phyloP scores from a whole-genome alignment of 1,284 basidiomycete genomes.

The Earliella scabrosa region DNA sequence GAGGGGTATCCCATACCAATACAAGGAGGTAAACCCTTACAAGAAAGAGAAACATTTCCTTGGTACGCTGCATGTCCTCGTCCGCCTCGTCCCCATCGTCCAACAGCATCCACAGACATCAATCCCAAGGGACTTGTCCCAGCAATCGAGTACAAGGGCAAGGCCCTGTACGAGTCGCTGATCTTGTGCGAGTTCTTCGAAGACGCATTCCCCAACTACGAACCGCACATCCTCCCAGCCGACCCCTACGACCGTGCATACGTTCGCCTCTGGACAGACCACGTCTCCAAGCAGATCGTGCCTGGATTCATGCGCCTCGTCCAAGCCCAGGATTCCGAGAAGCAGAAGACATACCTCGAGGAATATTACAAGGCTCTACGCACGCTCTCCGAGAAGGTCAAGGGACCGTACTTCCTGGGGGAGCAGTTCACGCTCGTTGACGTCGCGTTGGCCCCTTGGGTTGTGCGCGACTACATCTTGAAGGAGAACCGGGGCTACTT shows the following conservation, averaged over 20 bases:
- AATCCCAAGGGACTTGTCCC: conserved; percentile 76
- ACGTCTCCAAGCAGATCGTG: conserved; percentile 52
- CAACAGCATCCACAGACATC: conserved; percentile 46
- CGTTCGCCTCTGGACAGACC: conserved; percentile 58
- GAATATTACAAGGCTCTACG: conserved; percentile 52
- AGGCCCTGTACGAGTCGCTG: conserved; percentile 63
- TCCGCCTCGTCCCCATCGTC: neutral
- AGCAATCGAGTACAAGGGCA: conserved; percentile 58
- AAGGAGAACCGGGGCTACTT: conserved; percentile 54
- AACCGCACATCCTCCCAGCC: conserved; percentile 48
- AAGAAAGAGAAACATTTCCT: conserved; percentile 69
- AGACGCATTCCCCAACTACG: conserved; percentile 53
- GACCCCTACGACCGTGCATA: conserved; percentile 55
- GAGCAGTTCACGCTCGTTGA: conserved; percentile 62
- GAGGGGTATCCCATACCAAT: conserved; percentile 64
- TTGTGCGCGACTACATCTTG: conserved; percentile 52
- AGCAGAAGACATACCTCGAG: conserved; percentile 47
- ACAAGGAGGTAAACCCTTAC: conserved; percentile 73
- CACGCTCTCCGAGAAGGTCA: conserved; percentile 50
- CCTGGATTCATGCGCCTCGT: conserved; percentile 58
- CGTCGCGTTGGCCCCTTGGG: conserved; percentile 63
- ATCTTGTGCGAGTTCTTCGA: conserved; percentile 66
- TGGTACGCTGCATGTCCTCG: conserved; percentile 34
- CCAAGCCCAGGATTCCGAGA: conserved; percentile 54
- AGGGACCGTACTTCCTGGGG: conserved; percentile 65